phyloP scores from a whole-genome alignment of 176 grass and related monocot genomes.

The Tuctoria greenei region DNA sequence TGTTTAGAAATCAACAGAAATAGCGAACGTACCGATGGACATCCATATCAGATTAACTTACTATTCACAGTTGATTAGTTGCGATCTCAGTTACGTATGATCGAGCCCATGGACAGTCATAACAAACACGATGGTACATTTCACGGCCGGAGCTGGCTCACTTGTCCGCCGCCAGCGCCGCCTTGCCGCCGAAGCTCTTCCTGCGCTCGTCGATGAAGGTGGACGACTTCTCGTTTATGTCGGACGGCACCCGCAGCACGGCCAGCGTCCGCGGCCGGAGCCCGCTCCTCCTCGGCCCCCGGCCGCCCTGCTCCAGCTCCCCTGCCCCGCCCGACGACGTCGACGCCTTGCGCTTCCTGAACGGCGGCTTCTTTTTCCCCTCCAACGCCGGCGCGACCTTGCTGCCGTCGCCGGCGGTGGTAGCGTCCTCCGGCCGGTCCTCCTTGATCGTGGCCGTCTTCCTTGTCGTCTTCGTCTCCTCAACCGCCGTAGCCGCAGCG shows the following conservation, averaged over 20 bases:
- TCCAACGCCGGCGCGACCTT: neutral
- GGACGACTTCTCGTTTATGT: constrained; percentile 49
- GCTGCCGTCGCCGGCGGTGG: too few species aligned
- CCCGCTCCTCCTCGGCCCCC: constrained; percentile 11
- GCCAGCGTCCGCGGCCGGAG: constrained; percentile 45
- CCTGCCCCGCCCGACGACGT: neutral
- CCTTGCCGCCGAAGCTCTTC: constrained; percentile 38
- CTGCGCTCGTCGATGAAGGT: constrained; percentile 44
- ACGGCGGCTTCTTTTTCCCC: constrained; percentile 43
- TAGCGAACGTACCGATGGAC: too few species aligned
- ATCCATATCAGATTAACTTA: too few species aligned
- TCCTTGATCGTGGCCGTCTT: constrained; percentile 47
- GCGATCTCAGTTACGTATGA: too few species aligned
- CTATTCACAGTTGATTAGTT: too few species aligned
- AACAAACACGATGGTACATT: too few species aligned
- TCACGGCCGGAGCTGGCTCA: neutral
- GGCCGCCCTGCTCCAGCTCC: neutral
- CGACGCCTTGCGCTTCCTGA: constrained; percentile 44
- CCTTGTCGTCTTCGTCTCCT: constrained; percentile 24
- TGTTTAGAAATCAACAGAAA: too few species aligned
- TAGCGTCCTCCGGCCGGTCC: neutral
- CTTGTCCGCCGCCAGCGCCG: constrained; percentile 25
- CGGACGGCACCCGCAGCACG: constrained; percentile 35
- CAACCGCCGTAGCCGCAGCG: neutral
- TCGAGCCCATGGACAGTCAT: too few species aligned